Evolutionary conservation across 2,329 filamentous ascomycete species (phyloP).

Genomic region (Dryadomyces sulphureus): DNA sequence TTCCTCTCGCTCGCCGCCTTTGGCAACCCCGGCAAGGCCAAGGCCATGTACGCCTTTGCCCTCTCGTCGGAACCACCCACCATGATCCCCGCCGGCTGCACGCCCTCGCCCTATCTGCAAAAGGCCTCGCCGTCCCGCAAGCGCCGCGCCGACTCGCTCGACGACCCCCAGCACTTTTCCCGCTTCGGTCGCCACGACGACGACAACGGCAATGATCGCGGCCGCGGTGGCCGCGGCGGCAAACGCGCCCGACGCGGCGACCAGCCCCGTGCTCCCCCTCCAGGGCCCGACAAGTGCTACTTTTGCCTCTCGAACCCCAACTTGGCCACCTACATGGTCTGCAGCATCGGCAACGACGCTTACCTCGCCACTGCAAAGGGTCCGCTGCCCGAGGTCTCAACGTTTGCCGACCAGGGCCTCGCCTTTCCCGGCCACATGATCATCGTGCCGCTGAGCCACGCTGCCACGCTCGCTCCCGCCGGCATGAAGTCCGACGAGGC

Average conservation of each 20-base stretch:
- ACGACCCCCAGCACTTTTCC: constrained; percentile 29
- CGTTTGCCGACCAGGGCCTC: constrained; percentile 50
- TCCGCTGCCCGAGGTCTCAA: constrained; percentile 57
- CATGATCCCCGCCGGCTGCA: constrained; percentile 54
- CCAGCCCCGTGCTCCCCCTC: constrained; percentile 44
- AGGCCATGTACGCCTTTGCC: constrained; percentile 65
- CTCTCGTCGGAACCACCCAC: constrained; percentile 50
- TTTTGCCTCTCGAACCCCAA: constrained; percentile 88
- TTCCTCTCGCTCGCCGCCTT: constrained; percentile 81
- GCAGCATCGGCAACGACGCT: constrained; percentile 71
- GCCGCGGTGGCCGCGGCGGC: constrained; percentile 20
- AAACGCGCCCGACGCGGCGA: constrained; percentile 30
- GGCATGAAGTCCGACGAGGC: constrained; percentile 41
- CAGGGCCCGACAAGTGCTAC: constrained; percentile 70
- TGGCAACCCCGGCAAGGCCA: constrained; percentile 63
- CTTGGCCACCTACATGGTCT: constrained; percentile 74
- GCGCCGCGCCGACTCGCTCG: constrained; percentile 35
- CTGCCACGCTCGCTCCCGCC: constrained; percentile 50
- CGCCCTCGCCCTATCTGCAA: constrained; percentile 53
- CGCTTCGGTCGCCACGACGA: constrained; percentile 33
- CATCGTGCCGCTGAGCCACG: constrained; percentile 77
- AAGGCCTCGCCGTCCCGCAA: constrained; percentile 38
- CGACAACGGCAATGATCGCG: constrained; percentile 19
- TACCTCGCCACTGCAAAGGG: constrained; percentile 91
- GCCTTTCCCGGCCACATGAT: constrained; percentile 74